These are phyloP conservation scores for Priceomyces castillae DNA, from an alignment of 805 yeast species.

Conservation along the genomic window DNA sequence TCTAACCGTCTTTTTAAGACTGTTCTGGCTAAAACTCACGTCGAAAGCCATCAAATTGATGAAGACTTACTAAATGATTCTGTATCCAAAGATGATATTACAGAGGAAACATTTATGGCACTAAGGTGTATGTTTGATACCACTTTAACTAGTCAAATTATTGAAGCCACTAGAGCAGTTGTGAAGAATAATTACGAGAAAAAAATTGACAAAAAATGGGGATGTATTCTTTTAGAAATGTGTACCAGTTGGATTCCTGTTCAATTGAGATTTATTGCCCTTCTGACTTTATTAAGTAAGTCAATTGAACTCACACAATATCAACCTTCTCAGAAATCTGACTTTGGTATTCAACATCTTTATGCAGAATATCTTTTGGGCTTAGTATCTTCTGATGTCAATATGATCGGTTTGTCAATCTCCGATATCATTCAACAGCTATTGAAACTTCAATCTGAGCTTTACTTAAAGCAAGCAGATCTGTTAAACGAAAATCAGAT, in stretches of 20 bases:
- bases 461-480: conserved; percentile 24
- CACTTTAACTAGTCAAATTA: conserved; percentile 57
- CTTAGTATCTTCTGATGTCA: conserved; percentile 71
- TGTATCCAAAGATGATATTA: conserved; percentile 37
- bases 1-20: conserved; percentile 26
- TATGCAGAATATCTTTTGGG: conserved; percentile 50
- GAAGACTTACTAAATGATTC: conserved; percentile 33
- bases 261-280: conserved; percentile 65
- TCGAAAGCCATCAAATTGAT: conserved; percentile 15
- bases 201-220: conserved; percentile 43
- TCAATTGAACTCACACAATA: conserved; percentile 21
- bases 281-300: conserved; percentile 42
- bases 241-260: conserved; percentile 79
- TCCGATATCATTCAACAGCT: conserved; percentile 69
- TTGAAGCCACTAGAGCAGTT: conserved; percentile 53
- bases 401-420: conserved; percentile 83
- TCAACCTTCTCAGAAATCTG: conserved; percentile 12
- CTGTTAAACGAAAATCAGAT: conserved; percentile 20
- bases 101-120: conserved; percentile 47
- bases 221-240: conserved; percentile 54
- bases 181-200: conserved; percentile 37
- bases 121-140: conserved; percentile 65
- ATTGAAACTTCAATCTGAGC: conserved; percentile 46
- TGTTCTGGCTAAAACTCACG: conserved; percentile 20
- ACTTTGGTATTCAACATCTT: conserved; percentile 30